A percentile compares a stretch with the other conserved stretches of the same genome.
Conservation (phyloP, 2,329 filamentous ascomycete genomes). For the Arachnomyces sp. region DNA sequence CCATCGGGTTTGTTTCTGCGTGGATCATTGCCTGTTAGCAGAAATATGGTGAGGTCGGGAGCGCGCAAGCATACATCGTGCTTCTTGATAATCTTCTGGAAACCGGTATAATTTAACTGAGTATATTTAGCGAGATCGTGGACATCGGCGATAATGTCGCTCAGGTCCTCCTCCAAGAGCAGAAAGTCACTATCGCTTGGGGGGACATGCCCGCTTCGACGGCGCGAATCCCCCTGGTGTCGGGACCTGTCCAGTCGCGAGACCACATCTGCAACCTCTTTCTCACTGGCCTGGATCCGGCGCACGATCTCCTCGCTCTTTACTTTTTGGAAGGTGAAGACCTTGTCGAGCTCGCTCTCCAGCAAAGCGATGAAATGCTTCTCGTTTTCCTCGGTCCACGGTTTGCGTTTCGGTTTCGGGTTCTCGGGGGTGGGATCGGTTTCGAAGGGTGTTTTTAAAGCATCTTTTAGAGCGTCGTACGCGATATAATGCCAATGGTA, state of each 20-base stretch:
- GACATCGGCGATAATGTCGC: constrained; percentile 96
- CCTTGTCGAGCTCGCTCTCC: constrained; percentile 90
- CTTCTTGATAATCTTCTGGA: constrained; percentile 99
- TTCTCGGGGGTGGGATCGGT: constrained; percentile 40
- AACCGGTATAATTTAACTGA: constrained; percentile 96
- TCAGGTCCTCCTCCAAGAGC: constrained; percentile 86
- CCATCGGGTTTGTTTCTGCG: constrained; percentile 87
- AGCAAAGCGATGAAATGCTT: constrained; percentile 77
- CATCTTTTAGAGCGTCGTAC: constrained; percentile 86
- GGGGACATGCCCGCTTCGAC: constrained; percentile 15
- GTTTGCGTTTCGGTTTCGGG: constrained; percentile 45
- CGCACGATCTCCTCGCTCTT: constrained; percentile 94
- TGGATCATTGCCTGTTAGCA: constrained; percentile 5
- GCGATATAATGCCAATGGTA: constrained; percentile 98
- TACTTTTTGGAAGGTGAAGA: constrained; percentile 94
- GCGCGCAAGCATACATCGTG: constrained; percentile 61
- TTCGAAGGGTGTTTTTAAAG: constrained; percentile 68
- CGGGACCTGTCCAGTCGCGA: constrained; percentile 53
- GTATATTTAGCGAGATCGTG: constrained; percentile 98
- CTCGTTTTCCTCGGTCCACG: constrained; percentile 91
- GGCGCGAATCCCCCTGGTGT: constrained; percentile 13
- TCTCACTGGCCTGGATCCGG: constrained; percentile 78
- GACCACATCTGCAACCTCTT: constrained; percentile 83
- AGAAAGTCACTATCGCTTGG: constrained; percentile 89
- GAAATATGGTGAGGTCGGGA: background rate